Base-by-base conservation (phyloP, 768 basidiomycete genomes). In the Psilocybe cyanescens region DNA sequence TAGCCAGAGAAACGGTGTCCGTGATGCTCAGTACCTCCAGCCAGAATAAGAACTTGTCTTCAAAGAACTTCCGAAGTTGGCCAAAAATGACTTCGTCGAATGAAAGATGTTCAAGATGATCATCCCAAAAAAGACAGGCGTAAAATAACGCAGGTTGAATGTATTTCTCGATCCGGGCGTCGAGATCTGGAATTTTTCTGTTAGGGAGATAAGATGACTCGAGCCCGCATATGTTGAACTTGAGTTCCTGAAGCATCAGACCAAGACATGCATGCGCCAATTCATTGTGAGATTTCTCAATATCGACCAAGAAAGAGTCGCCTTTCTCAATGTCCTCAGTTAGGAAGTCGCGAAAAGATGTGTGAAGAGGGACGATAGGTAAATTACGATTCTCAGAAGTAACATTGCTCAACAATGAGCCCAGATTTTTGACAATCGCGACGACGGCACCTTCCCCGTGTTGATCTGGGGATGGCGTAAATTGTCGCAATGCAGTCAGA, bases 61-160 rank as follows among this genome's bases (percentile, higher is more conserved):
- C 51, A 24, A 64, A 14, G 41, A 64, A 44, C 8, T 71, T 58
- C 55, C 39, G 4, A 59, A 64, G 8, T 72, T 29, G 2, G 66
- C 54, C 4, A 57, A 58, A 58, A 64, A 48, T 60, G 66, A 11
- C 58, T 48, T 24, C 24, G 39, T 33, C 31, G 39, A 56, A 63
- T 19, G 49, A 2, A 54, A 64, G 2, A 70, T 9, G 52, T 9
- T 31, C 33, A 17, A 67, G 49, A 47, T 80, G 80, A 45, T 65
- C 65, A 30, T 71, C 67, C 79, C 78, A 81, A 41, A 68, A 77
- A 30, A 65, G 66, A 58, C 78, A 79, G 11, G 78, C 63, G 59
- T 81, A 81, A 3, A 68, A 64, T 3, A 81, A 61, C 11, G 67
- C 63, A 6, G 66, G 55, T 1, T 77, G 64, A 19, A 81, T 77